Base-by-base conservation (phyloP, 1,284 basidiomycete species). In the Lentinus polychrous region DNA sequence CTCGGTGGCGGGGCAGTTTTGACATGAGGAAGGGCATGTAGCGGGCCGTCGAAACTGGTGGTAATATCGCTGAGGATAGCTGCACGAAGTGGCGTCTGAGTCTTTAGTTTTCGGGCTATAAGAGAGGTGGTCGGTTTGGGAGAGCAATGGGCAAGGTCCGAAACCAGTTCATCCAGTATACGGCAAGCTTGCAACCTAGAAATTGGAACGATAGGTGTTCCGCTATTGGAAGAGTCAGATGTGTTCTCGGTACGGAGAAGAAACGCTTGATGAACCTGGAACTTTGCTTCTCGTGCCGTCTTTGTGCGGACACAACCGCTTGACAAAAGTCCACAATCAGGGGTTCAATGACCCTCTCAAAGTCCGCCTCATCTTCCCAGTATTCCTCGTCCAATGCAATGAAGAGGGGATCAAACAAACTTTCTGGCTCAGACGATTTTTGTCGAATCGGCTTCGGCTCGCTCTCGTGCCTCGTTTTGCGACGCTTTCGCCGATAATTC, bases 331-430 rank as follows among this genome's bases (percentile, higher is more conserved):
- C 59, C 1, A 52, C 50, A 4, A 64, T 52, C 8, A 58, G 8
- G 0, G 56, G 43, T 22, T 56, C 57, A 0, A 62, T 51, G 11
- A 60, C 23, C 0, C 37, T 18, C 4, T 67, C 65, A 23, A 66
- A 67, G 12, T 49, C 45, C 10, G 60, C 53, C 1, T 44, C 33
- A 10, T 55, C 51, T 7, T 40, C 39, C 20, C 22, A 12, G 7
- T 20, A 12, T 3, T 20, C 18, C 3, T 46, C 49, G 12, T 54
- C 50, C 6, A 52, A 15, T 24, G n/a, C 34, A 38, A 15, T 48
- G 23, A 59, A 42, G 15, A 41, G 45, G 22, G 36, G 35, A 8
- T 38, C 36, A 33, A 34, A 22, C 36, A 33, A 34, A 22, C 8
- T 12, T 32, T 20, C 15, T 11, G 27, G 20, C 20, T 31, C n/a